A percentile compares a stretch with the other conserved stretches of the same genome.
Evolutionary conservation across 1,284 basidiomycete species (phyloP).

Genomic region (Papiliotrema flavescens): DNA sequence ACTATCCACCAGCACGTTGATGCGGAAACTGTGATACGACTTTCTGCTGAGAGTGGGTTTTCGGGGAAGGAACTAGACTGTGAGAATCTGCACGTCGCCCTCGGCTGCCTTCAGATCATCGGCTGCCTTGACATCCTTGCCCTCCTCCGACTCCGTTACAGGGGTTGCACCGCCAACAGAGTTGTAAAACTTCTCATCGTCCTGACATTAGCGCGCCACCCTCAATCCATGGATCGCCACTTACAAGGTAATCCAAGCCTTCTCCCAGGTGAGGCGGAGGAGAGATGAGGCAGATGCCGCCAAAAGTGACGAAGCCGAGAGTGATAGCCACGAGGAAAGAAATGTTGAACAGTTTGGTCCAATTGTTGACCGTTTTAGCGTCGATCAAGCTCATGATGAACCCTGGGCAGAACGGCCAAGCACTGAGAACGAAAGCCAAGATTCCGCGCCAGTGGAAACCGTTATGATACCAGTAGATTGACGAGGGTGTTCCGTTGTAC

Average conservation of each 20-base stretch:
- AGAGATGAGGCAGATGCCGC: constrained; percentile 13
- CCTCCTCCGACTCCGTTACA: neutral
- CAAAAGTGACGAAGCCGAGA: constrained; percentile 14
- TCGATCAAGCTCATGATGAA: constrained; percentile 22
- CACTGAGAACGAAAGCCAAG: constrained; percentile 18
- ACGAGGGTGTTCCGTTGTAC: constrained; percentile 15
- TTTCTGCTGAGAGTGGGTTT: neutral
- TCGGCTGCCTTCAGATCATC: neutral
- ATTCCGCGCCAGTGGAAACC: constrained; percentile 30
- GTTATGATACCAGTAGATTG: constrained; percentile 31
- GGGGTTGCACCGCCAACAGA: constrained; percentile 3
- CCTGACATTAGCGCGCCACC: neutral
- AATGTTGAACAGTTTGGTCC: constrained; percentile 30
- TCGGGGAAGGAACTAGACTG: neutral
- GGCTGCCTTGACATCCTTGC: constrained; percentile 1
- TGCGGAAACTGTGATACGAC: neutral
- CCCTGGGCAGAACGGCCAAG: constrained; percentile 22
- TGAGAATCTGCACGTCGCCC: neutral
- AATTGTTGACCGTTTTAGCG: constrained; percentile 11
- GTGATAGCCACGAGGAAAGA: constrained; percentile 24
- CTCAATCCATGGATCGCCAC: neutral
- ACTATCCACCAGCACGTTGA: neutral
- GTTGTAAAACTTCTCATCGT: constrained; percentile 8
- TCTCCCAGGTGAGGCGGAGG: constrained; percentile 11
- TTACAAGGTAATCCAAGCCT: constrained; percentile 9